phyloP scores from a whole-genome alignment of 306 rosid genomes.

The Lathyrus oleraceus region DNA sequence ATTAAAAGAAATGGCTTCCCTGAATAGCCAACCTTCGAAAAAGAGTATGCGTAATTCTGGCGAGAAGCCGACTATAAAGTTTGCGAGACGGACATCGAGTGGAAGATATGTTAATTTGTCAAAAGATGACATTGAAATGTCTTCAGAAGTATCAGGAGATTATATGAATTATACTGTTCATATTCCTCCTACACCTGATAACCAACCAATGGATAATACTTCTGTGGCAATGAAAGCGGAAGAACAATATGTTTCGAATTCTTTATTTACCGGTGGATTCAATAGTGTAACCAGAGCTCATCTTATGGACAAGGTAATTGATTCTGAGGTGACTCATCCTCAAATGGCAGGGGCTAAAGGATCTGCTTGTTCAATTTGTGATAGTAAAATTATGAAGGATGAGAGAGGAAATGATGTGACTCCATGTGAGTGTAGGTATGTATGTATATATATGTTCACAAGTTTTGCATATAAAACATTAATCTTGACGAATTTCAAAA shows the following conservation, averaged over 20 bases:
- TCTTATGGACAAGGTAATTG: constrained; percentile 90
- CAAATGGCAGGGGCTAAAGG: constrained; percentile 98
- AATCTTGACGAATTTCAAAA: too few species aligned
- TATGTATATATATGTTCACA: neutral
- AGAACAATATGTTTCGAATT: constrained; percentile 87
- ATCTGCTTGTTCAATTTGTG: constrained; percentile 75
- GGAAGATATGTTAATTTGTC: constrained; percentile 79
- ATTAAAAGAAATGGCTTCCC: constrained; percentile 49
- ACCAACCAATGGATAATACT: constrained; percentile 71
- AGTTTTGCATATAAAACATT: neutral
- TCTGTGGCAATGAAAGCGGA: constrained; percentile 80
- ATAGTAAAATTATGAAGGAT: constrained; percentile 88
- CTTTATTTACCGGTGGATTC: constrained; percentile 86
- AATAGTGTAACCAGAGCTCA: constrained; percentile 87
- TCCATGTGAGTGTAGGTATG: constrained; percentile 93
- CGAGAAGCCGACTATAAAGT: constrained; percentile 45
- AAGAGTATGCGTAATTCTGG: constrained; percentile 46
- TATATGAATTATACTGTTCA: constrained; percentile 89
- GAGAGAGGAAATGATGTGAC: constrained; percentile 77
- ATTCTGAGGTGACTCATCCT: constrained; percentile 83
- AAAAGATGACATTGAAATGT: constrained; percentile 85
- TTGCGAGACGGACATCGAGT: constrained; percentile 83
- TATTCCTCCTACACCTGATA: constrained; percentile 87
- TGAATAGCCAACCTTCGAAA: constrained; percentile 57
- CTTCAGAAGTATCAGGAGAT: constrained; percentile 67